These are phyloP conservation scores for Epipyxis sp. DNA, from an alignment of 108 stramenopile species.

Conservation along the genomic window DNA sequence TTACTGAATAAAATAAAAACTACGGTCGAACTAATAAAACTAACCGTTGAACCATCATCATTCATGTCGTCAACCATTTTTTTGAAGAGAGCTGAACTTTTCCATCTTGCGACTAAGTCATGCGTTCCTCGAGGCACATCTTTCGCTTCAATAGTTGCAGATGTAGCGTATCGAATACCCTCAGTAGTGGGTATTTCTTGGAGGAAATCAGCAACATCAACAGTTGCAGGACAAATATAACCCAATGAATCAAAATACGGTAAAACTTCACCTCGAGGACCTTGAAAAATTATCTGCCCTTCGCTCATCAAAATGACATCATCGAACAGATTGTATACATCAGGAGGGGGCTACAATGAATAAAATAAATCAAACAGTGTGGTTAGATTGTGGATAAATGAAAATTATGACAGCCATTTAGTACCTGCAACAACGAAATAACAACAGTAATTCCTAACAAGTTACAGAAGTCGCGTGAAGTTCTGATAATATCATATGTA, in stretches of 20 bases:
- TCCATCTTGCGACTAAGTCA: background rate
- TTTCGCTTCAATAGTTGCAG: background rate
- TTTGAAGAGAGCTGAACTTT: background rate
- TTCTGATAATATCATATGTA: conserved; percentile 71
- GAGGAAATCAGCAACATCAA: conserved; percentile 72
- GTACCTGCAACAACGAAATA: conserved; percentile 69
- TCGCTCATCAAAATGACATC: conserved; percentile 72
- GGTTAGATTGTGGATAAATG: too few species aligned
- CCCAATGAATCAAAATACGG: conserved; percentile 62
- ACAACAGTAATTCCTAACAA: conserved; percentile 46
- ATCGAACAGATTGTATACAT: conserved; percentile 86
- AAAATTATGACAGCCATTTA: too few species aligned
- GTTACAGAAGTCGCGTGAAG: background rate
- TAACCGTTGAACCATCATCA: too few species aligned
- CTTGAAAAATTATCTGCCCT: conserved; percentile 75
- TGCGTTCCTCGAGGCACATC: background rate
- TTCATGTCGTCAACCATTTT: background rate
- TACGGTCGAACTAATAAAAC: too few species aligned
- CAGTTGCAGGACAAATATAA: conserved; percentile 63
- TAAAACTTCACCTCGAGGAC: conserved; percentile 64
- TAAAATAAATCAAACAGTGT: too few species aligned
- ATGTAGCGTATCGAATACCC: background rate
- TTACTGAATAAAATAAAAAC: too few species aligned
- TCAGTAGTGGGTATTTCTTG: conserved; percentile 37
- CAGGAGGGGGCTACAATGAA: conserved; percentile 74